Evolutionary conservation across 169 alveolate species (phyloP).

Genomic region (Cryptosporidium meleagridis): DNA sequence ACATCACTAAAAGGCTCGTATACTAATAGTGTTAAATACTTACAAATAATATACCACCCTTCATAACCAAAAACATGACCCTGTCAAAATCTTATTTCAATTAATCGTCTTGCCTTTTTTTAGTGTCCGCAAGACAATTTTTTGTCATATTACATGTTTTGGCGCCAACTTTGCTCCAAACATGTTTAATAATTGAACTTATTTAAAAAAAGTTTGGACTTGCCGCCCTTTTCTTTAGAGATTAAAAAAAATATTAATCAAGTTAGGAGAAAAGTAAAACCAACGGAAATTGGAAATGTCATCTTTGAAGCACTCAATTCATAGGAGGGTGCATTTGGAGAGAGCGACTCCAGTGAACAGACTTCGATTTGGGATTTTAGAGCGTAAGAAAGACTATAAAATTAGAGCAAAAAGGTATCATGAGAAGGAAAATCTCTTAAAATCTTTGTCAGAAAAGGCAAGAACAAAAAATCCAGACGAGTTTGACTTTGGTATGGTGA

Average conservation of each 20-base stretch:
- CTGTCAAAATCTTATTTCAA: not conserved
- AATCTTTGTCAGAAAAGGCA: slow-evolving; percentile 56
- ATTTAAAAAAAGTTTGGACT: no score
- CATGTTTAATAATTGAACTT: no score
- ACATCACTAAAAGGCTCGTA: no score
- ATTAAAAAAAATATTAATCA: not conserved
- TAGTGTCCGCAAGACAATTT: no score
- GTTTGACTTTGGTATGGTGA: slow-evolving; percentile 66
- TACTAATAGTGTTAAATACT: no score
- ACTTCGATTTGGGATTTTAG: slow-evolving; percentile 59
- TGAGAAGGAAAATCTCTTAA: slow-evolving; percentile 63
- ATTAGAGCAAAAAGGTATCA: slow-evolving; percentile 66
- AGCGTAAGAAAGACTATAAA: slow-evolving; percentile 62
- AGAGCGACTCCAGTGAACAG: slow-evolving; percentile 70
- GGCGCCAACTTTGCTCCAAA: not conserved
- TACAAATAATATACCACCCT: not conserved
- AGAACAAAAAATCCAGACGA: slow-evolving; percentile 73
- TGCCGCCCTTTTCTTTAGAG: not conserved
- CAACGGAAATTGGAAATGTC: slow-evolving; percentile 30
- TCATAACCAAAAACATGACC: no score
- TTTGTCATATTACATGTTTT: not conserved
- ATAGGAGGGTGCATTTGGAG: slow-evolving; percentile 68
- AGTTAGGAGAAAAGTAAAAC: not conserved
- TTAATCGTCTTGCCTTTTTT: not conserved
- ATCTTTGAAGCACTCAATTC: slow-evolving; percentile 64